Conservation (phyloP, 2,329 filamentous ascomycete genomes). For the Aspergillus novofumigatus region DNA sequence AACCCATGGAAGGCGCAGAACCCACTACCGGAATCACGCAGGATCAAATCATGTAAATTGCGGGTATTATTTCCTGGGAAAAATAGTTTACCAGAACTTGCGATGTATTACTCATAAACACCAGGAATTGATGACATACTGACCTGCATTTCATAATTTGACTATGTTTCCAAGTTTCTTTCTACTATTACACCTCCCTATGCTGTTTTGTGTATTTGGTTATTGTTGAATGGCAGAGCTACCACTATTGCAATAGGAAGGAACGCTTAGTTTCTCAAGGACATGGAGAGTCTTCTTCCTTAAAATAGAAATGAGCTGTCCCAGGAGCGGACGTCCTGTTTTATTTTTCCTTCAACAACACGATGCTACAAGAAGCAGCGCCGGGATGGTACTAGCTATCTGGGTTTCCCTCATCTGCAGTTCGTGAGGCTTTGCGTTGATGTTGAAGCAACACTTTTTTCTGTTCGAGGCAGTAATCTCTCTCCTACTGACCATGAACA, state of each 20-base stretch:
- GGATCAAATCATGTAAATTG: slow-evolving; percentile 87
- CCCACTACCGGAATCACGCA: slow-evolving; percentile 72
- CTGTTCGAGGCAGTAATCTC: no score
- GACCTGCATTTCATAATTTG: not conserved
- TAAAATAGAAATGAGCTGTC: no score
- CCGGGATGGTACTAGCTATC: no score
- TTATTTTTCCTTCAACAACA: no score
- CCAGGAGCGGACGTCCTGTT: no score
- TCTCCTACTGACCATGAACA: no score
- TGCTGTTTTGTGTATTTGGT: not conserved
- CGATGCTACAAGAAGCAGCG: no score
- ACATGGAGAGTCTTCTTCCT: no score
- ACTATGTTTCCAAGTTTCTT: not conserved
- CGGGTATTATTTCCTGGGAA: slow-evolving; percentile 2
- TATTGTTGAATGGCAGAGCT: not conserved
- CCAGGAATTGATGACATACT: not conserved
- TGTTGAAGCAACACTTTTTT: no score
- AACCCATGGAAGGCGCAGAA: slow-evolving; percentile 80
- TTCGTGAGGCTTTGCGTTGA: no score
- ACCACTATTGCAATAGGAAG: not conserved
- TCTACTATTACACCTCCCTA: not conserved
- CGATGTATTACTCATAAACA: not conserved
- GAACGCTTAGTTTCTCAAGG: no score
- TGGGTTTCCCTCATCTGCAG: no score
- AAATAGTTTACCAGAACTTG: slow-evolving; percentile 4